A percentile compares a stretch with the other conserved stretches of the same genome.
Conservation (phyloP, 2,329 filamentous ascomycete genomes). For the Pseudocercospora fuligena region DNA sequence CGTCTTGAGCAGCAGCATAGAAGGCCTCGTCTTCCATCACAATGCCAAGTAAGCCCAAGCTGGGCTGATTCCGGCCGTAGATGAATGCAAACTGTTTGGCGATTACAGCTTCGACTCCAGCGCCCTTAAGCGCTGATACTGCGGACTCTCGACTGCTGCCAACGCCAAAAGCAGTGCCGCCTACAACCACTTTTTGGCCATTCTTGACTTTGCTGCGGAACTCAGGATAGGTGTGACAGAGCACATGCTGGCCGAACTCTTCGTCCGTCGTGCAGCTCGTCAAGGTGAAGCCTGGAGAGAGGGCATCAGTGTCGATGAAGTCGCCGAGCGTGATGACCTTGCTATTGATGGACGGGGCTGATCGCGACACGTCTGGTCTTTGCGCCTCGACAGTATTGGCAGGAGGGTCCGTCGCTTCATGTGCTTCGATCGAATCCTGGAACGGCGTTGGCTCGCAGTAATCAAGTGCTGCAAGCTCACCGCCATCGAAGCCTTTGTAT, state of each 20-base stretch:
- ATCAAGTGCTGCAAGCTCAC: neutral
- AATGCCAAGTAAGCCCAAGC: conserved; percentile 17
- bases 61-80: conserved; percentile 16
- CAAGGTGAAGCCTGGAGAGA: conserved; percentile 9
- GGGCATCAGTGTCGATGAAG: conserved; percentile 20
- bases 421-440: neutral
- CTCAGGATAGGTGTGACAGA: conserved; percentile 15
- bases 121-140: conserved; percentile 18
- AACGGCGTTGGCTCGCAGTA: neutral
- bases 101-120: conserved; percentile 17
- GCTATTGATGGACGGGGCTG: neutral
- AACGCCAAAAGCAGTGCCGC: conserved; percentile 20
- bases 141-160: conserved; percentile 20
- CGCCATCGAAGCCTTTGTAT: conserved; percentile 5
- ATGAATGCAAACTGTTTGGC: conserved; percentile 21
- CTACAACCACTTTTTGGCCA: conserved; percentile 17
- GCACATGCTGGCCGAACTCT: conserved; percentile 18
- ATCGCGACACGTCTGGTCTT: neutral
- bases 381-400: neutral
- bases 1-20: conserved; percentile 12
- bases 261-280: neutral
- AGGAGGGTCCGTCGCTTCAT: neutral
- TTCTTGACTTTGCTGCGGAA: conserved; percentile 13
- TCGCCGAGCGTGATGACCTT: conserved; percentile 9
- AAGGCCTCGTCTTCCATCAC: conserved; percentile 15